phyloP scores from a whole-genome alignment of 805 yeast species.

The Zygosaccharomyces bisporus region DNA sequence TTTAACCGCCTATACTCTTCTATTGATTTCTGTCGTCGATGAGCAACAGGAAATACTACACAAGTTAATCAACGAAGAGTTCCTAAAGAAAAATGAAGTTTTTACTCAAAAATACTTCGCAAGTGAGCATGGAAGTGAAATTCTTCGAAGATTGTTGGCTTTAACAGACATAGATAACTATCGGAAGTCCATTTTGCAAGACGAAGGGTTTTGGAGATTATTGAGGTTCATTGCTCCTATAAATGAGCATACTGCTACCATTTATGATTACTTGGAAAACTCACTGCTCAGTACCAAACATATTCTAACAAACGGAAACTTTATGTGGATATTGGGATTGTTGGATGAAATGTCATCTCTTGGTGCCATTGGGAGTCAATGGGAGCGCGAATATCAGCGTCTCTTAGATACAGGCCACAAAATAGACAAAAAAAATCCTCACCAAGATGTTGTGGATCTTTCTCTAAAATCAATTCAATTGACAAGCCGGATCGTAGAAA shows the following conservation, averaged over 20 bases:
- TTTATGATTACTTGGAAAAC: slow-evolving; percentile 47
- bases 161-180: slow-evolving; percentile 27
- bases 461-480: slow-evolving; percentile 61
- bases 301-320: slow-evolving; percentile 47
- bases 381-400: slow-evolving; percentile 60
- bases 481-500: slow-evolving; percentile 49
- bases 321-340: slow-evolving; percentile 63
- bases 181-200: slow-evolving; percentile 42
- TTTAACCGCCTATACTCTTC: slow-evolving; percentile 38
- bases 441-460: slow-evolving; percentile 51
- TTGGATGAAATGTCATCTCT: slow-evolving; percentile 76
- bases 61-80: slow-evolving; percentile 27
- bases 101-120: slow-evolving; percentile 32
- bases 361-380: slow-evolving; percentile 74
- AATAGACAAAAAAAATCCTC: slow-evolving; percentile 45
- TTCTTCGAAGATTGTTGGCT: slow-evolving; percentile 43
- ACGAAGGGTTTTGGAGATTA: slow-evolving; percentile 53
- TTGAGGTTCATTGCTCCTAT: slow-evolving; percentile 47
- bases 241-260: slow-evolving; percentile 40
- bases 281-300: slow-evolving; percentile 34
- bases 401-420: slow-evolving; percentile 43
- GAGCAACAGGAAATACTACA: slow-evolving; percentile 24
- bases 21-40: slow-evolving; percentile 28
- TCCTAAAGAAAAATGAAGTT: slow-evolving; percentile 34
- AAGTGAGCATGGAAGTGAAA: slow-evolving; percentile 45